Base-by-base conservation (phyloP, 2,329 filamentous ascomycete genomes). In the Penicillium occitanis region DNA sequence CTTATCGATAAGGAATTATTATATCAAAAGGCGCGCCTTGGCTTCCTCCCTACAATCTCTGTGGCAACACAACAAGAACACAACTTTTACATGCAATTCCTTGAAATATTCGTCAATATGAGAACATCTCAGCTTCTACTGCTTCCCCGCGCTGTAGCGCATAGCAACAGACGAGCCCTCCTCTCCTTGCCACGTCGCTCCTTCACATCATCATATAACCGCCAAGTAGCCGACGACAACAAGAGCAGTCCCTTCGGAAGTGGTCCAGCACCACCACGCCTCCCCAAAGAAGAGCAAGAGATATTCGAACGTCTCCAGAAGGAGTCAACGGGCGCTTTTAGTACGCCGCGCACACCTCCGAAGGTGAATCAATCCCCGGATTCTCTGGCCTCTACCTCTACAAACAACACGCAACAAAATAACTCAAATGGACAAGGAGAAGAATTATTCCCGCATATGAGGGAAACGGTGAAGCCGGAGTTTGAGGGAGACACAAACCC, bases 401-500 rank as follows among this genome's bases (percentile, higher is more conserved):
- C 40, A 19, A 19, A 17, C 84, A 22, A 81, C 81, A n/a, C 85
- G 19, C 19, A 84, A 48, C 81, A 86, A 60, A 88, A 87, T 14
- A 37, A 13, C 25, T 37, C 53, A 5, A 57, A 37, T 37, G 11
- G 30, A 25, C 53, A 40, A 40, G 19, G 89, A 68, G 76, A 35
- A 17, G 53, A 60, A 2, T 42, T 91, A 22, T 89, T 91, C 75
- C 89, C 88, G 0, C 88, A 92, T 76, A 81, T 94, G 66, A 84
- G 90, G 69, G 83, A 88, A 69, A 94, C 94, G 42, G 90, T 93
- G 51, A 86, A 89, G 73, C 93, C 95, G 1, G 94, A 98, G 81
- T 99, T 99, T 73, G 89, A 94, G 71, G 95, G 95, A 66, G 93
- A 98, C 63, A 85, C 84, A 64, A 98, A 99, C 78, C 95, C 95